phyloP scores from a whole-genome alignment of 2,329 filamentous ascomycete genomes.

The Microthyrium microscopicum region DNA sequence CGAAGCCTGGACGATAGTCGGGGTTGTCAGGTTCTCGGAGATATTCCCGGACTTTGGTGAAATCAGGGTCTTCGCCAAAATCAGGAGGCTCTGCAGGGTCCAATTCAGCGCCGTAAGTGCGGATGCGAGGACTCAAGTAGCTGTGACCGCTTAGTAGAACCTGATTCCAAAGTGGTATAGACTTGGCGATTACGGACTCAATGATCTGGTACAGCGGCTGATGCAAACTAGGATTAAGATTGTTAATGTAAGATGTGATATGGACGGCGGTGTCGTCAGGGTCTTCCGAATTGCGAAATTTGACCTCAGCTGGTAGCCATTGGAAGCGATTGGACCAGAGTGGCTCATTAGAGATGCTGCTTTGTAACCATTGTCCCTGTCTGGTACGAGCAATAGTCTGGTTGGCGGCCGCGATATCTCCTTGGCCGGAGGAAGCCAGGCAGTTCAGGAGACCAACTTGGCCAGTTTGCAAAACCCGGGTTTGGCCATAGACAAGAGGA shows the following conservation, averaged over 20 bases:
- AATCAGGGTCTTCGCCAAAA: no score
- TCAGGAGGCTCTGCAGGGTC: no score
- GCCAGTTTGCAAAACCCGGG: constrained; percentile 10
- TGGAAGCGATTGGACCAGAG: constrained; percentile 22
- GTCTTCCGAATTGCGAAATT: no score
- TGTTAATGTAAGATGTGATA: constrained; percentile 35
- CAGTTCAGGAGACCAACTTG: constrained; percentile 10
- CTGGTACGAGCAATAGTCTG: constrained; percentile 5
- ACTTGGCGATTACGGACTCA: constrained; percentile 24
- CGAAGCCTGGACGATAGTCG: no score
- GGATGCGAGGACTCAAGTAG: neutral
- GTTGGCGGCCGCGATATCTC: constrained; percentile 8
- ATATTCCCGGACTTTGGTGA: no score
- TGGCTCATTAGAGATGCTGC: neutral
- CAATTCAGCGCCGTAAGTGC: no score
- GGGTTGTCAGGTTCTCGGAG: constrained; percentile 20
- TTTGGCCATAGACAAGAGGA: constrained; percentile 12
- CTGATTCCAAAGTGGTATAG: constrained; percentile 31
- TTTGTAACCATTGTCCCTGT: neutral
- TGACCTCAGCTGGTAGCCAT: constrained; percentile 33
- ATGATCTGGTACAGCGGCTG: constrained; percentile 24
- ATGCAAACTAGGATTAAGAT: constrained; percentile 28
- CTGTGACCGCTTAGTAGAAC: constrained; percentile 11
- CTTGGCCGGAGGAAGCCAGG: constrained; percentile 7
- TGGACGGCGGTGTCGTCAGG: constrained; percentile 16